Conservation (phyloP, 2,329 filamentous ascomycete genomes). For the Dryadomyces quercus-mongolicae region DNA sequence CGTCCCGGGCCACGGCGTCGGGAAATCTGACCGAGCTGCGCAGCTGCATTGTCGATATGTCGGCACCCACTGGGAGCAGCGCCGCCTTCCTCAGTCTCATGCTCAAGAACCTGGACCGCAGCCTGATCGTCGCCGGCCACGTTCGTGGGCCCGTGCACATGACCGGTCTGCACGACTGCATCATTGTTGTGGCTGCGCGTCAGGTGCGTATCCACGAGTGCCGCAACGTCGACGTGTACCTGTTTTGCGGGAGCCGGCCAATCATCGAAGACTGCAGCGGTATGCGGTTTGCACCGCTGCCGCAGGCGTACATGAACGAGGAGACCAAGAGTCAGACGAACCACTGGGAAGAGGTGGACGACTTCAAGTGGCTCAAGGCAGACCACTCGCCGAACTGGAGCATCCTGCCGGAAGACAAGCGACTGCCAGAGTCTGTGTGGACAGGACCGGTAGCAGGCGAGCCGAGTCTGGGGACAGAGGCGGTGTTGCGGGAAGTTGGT, state of each 20-base stretch:
- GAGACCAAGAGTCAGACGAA: conserved; percentile 34
- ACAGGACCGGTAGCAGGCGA: conserved; percentile 52
- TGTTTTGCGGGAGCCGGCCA: conserved; percentile 69
- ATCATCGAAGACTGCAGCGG: conserved; percentile 84
- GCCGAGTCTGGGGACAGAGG: conserved; percentile 47
- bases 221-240: conserved; percentile 67
- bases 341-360: conserved; percentile 82
- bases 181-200: conserved; percentile 68
- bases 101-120: conserved; percentile 57
- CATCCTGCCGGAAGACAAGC: conserved; percentile 47
- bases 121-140: conserved; percentile 65
- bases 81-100: conserved; percentile 56
- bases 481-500: conserved; percentile 41
- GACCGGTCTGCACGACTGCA: conserved; percentile 58
- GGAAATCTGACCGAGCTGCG: conserved; percentile 59
- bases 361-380: conserved; percentile 93
- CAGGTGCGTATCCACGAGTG: conserved; percentile 93
- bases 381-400: conserved; percentile 84
- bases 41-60: conserved; percentile 71
- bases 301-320: conserved; percentile 38
- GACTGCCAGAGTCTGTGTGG: conserved; percentile 55
- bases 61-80: conserved; percentile 41
- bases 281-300: conserved; percentile 70
- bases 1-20: conserved; percentile 58
- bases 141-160: conserved; percentile 75